Conservation (phyloP, 2,329 filamentous ascomycete species). For the Fusarium pseudoanthophilum region DNA sequence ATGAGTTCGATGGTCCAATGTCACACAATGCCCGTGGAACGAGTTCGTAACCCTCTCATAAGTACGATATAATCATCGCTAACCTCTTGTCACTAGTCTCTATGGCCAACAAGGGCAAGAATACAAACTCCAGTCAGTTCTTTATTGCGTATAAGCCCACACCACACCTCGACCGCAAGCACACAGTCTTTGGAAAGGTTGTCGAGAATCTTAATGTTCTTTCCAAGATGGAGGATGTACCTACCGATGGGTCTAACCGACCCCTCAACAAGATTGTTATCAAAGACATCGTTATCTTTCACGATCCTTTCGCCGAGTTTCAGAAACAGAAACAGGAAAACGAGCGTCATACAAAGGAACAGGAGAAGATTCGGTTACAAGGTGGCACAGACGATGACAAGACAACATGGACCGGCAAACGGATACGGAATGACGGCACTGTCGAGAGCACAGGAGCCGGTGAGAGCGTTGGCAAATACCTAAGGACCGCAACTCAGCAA, state of each 20-base stretch:
- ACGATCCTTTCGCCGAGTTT: slow-evolving; percentile 97
- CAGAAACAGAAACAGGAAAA: slow-evolving; percentile 76
- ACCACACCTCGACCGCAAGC: slow-evolving; percentile 90
- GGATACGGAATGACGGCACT: slow-evolving; percentile 76
- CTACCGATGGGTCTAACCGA: slow-evolving; percentile 78
- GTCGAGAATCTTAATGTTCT: slow-evolving; percentile 80
- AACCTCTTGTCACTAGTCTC: slow-evolving; percentile 55
- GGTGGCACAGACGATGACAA: slow-evolving; percentile 88
- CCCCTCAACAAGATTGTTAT: slow-evolving; percentile 84
- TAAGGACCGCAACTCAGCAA: slow-evolving; percentile 66
- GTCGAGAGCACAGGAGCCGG: slow-evolving; percentile 58
- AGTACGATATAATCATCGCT: not conserved
- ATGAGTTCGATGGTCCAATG: slow-evolving; percentile 90
- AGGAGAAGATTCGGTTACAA: slow-evolving; percentile 69
- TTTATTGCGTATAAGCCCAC: slow-evolving; percentile 91
- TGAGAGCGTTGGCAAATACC: slow-evolving; percentile 79
- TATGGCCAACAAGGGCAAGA: slow-evolving; percentile 99
- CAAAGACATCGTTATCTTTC: slow-evolving; percentile 83
- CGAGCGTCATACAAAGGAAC: slow-evolving; percentile 66
- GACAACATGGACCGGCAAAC: slow-evolving; percentile 96
- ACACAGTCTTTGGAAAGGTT: slow-evolving; percentile 94
- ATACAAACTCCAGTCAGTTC: slow-evolving; percentile 94
- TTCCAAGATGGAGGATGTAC: slow-evolving; percentile 78
- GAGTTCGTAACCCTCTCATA: slow-evolving; percentile 39
- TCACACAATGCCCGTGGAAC: slow-evolving; percentile 86